Base-by-base conservation (phyloP, 1,284 basidiomycete genomes). In the Cryptococcus wingfieldii region DNA sequence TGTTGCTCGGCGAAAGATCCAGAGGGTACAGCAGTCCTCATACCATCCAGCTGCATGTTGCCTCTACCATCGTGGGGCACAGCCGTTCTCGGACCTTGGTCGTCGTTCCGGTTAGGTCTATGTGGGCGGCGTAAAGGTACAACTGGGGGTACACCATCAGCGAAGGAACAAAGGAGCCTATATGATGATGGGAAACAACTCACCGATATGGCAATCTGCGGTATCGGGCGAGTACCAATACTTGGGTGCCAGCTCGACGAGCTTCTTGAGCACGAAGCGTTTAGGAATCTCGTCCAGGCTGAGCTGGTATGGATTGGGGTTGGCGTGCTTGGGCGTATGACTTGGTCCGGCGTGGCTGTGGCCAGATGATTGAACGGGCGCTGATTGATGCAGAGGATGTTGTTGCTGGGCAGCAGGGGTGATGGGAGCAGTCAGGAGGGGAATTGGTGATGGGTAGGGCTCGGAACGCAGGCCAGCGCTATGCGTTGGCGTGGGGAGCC, bases 131-230 rank as follows among this genome's bases (percentile, higher is more conserved):
- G 50, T 9, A 48, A 38, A 14, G 53, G 59, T 4, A 55, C 53
- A 18, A 50, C 56, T 58, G 25, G 10, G 31, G 47, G 42, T 25
- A 10, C 25, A 34, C 16, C 7, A 37, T 47, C 54, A 55, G 41
- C 53, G 31, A 10, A 25, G 38, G 18, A 19, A 8, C 27, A 28
- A 49, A 39, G 43, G 23, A 7, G 27, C 27, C 3, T 23, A 23
- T 23, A 23, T 23, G 23, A 2, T 23, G 23, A 23, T 23, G 23
- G 38, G 6, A 3, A 16, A 14, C 5, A 3, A 69, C 76, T 66
- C 54, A 76, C 74, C 58, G 19, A 77, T 64, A n/a, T 65, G 60
- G 44, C 68, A 66, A 56, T 77, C 75, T 10, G 69, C 55, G 1
- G 69, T 68, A 7, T 63, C 60, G 0, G 69, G 65, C 28, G 66